A percentile compares a stretch with the other conserved stretches of the same genome.
phyloP scores from a whole-genome alignment of 345 rosid genomes.

The Euphorbia tirucalli region DNA sequence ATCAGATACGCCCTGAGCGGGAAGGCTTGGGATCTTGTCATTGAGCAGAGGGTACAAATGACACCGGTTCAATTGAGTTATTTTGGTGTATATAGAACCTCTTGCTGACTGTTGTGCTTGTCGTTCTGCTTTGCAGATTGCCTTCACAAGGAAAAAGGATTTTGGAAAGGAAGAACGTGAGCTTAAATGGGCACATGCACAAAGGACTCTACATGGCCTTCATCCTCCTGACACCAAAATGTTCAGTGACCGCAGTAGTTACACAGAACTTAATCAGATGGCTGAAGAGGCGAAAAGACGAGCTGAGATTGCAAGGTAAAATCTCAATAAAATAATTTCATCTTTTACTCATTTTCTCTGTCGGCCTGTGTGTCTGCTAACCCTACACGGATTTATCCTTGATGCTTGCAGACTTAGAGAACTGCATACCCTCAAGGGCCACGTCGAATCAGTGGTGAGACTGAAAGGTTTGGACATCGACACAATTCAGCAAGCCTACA shows the following conservation, averaged over 20 bases:
- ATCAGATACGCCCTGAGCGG: slow-evolving; percentile 51
- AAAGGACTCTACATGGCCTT: slow-evolving; percentile 54
- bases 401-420: slow-evolving; percentile 49
- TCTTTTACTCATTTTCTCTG: background rate
- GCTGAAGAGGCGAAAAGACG: slow-evolving; percentile 58
- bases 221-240: slow-evolving; percentile 47
- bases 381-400: background rate
- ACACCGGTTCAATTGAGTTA: background rate
- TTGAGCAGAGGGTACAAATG: slow-evolving; percentile 51
- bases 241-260: slow-evolving; percentile 40
- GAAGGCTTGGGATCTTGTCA: slow-evolving; percentile 62
- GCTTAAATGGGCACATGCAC: slow-evolving; percentile 62
- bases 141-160: slow-evolving; percentile 53
- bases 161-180: slow-evolving; percentile 51
- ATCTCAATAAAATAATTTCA: background rate
- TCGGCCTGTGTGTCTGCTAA: background rate
- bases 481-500: slow-evolving; percentile 55
- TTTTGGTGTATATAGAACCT: background rate
- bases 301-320: slow-evolving; percentile 52
- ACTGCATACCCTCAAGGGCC: slow-evolving; percentile 48
- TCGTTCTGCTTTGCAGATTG: slow-evolving; percentile 34
- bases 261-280: slow-evolving; percentile 43
- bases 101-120: slow-evolving; percentile 10
- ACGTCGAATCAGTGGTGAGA: slow-evolving; percentile 53
- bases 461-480: slow-evolving; percentile 56